Conservation (phyloP, 2,329 filamentous ascomycete genomes). For the Hypoxylon sp. region DNA sequence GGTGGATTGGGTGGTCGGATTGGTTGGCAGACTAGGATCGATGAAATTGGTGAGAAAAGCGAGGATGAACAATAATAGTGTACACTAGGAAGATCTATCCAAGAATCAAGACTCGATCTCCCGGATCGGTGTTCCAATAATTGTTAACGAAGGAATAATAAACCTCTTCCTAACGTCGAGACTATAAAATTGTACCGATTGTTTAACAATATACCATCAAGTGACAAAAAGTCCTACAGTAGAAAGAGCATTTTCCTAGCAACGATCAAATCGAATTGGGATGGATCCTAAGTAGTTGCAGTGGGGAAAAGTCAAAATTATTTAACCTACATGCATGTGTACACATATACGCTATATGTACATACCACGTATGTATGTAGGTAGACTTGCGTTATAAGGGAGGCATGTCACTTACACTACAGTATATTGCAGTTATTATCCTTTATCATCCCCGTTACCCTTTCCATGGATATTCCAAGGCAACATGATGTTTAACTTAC, state of each 20-base stretch:
- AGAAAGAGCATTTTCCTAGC: neutral
- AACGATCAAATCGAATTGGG: neutral
- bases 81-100: conserved; percentile 2
- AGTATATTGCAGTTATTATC: neutral
- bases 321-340: neutral
- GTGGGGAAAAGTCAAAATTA: neutral
- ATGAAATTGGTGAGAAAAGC: conserved; percentile 38
- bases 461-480: conserved; percentile 7
- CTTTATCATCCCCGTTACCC: neutral
- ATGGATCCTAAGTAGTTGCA: neutral
- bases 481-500: neutral
- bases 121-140: neutral
- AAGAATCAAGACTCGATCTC: neutral
- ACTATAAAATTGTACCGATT: neutral
- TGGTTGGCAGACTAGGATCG: conserved; percentile 32
- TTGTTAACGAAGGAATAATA: neutral
- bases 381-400: neutral
- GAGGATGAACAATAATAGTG: conserved; percentile 15
- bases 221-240: neutral
- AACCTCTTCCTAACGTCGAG: neutral
- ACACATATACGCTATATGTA: too few species aligned
- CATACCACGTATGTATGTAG: too few species aligned
- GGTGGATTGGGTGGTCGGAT: conserved; percentile 34
- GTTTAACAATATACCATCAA: neutral
- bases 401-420: neutral